phyloP scores from a whole-genome alignment of 2,329 filamentous ascomycete species.

The Aureobasidium sp. region DNA sequence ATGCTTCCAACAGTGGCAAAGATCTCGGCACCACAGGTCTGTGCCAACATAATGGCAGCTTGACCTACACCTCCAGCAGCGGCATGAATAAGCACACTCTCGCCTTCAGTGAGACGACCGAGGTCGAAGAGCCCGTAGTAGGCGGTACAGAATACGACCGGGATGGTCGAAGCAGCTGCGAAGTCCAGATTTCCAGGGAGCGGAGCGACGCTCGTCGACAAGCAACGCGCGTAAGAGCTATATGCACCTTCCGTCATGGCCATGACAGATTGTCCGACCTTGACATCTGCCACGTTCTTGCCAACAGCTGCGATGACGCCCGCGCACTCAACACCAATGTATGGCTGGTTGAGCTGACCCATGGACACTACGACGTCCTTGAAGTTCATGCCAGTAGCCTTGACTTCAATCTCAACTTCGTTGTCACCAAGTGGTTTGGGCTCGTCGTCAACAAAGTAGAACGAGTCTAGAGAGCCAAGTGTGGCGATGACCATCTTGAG shows the following conservation, averaged over 20 bases:
- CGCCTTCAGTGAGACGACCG: conserved; percentile 25
- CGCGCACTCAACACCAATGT: conserved; percentile 12
- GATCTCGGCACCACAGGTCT: conserved; percentile 5
- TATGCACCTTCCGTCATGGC: conserved; percentile 9
- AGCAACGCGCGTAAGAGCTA: background rate
- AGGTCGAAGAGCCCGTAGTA: conserved; percentile 26
- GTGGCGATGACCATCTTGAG: conserved; percentile 5
- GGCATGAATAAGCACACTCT: conserved; percentile 20
- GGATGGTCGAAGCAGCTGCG: conserved; percentile 22
- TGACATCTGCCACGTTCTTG: background rate
- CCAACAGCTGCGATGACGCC: conserved; percentile 11
- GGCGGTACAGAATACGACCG: conserved; percentile 22
- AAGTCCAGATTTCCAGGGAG: conserved; percentile 20
- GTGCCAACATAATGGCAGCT: conserved; percentile 2
- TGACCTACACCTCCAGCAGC: conserved; percentile 7
- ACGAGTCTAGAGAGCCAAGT: conserved; percentile 9
- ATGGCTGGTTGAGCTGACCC: conserved; percentile 14
- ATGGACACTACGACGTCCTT: conserved; percentile 16
- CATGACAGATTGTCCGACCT: conserved; percentile 6
- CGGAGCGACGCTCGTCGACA: background rate
- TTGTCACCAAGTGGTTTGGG: conserved; percentile 10
- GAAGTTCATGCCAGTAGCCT: conserved; percentile 20
- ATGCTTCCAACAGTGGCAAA: conserved; percentile 5
- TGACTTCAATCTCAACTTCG: conserved; percentile 19
- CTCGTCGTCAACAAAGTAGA: conserved; percentile 12